Evolutionary conservation across 768 basidiomycete genomes (phyloP), one percentile per base, ranked within the genome.

Genomic region (Rubroboletus pulcherrimus): DNA sequence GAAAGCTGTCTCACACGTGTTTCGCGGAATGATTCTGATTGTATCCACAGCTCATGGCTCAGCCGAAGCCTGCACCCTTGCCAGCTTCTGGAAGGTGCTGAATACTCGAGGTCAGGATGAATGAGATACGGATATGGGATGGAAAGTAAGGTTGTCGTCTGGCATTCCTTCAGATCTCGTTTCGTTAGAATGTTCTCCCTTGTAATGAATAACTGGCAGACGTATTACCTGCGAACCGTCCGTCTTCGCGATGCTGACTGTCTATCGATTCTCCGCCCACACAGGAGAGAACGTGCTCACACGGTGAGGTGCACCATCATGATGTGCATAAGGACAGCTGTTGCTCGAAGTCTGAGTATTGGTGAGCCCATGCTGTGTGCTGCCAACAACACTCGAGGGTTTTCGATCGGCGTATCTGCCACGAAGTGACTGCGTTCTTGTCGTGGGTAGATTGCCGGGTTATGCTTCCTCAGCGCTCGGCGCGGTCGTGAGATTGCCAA

Each of bases 41-140:
- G 40, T 40, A 38, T 53, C 39, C 45, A 33, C 57, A 88, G 83
- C 78, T 90, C 62, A 86, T 91, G 81, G 58, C 83, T 26, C 77
- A 73, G 57, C 83, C 86, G 5, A 66, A 65, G 31, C 67, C 73
- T 9, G 64, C 68, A 9, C 76, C 72, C 10, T 70, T 71, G 10
- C 79, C 68, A 33, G 21, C 77, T 5, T 73, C 75, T 51, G 72
- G 69, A 38, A 63, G 53, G 51, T 72, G 71, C 47, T 72, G 52
- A 67, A 35, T 21, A 46, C 50, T 56, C 21, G 46, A 34, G 54
- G 49, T 30, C 37, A 45, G 50, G 26, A 49, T 31, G 48, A 38
- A 49, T 44, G 29, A 3, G 50, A 47, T 26, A 42, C 24, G 40
- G 41, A 51, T 37, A 17, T 55, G 14, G 38, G 41, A 50, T 55